phyloP scores from a whole-genome alignment of 805 yeast genomes.

The Torulaspora gathmanii region DNA sequence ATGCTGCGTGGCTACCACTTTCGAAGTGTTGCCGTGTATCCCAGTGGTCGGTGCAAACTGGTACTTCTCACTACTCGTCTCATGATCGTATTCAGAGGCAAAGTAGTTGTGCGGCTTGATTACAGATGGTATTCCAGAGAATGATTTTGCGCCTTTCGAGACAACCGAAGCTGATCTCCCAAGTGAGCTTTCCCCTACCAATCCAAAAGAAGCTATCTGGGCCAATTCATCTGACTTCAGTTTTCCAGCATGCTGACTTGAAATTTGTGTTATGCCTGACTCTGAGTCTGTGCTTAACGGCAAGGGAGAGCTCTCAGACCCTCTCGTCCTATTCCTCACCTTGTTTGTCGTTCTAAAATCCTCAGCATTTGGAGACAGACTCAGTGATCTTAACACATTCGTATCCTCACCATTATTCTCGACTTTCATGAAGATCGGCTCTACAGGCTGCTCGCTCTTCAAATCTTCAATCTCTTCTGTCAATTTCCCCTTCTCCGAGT shows the following conservation, averaged over 20 bases:
- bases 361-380: not conserved
- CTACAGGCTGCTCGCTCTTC: conserved; percentile 7
- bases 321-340: not conserved
- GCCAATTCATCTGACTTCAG: conserved; percentile 1
- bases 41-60: conserved; percentile 10
- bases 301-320: not conserved
- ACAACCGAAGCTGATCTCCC: conserved; percentile 6
- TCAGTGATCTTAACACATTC: not conserved
- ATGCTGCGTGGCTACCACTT: conserved; percentile 14
- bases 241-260: not conserved
- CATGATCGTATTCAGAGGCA: conserved; percentile 5
- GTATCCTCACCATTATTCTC: not conserved
- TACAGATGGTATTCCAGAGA: conserved; percentile 5
- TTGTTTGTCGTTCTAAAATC: not conserved
- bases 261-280: not conserved
- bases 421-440: conserved; percentile 7
- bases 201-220: conserved; percentile 2
- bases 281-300: not conserved
- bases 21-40: conserved; percentile 20
- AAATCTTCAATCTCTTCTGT: conserved; percentile 11
- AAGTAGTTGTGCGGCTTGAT: conserved; percentile 8
- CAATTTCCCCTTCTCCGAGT: conserved; percentile 4
- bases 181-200: not conserved
- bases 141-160: conserved; percentile 4
- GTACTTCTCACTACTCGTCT: conserved; percentile 2